Evolutionary conservation across 805 yeast species (phyloP), one percentile per base, ranked within the genome.

Genomic region (Pichia manshurica): DNA sequence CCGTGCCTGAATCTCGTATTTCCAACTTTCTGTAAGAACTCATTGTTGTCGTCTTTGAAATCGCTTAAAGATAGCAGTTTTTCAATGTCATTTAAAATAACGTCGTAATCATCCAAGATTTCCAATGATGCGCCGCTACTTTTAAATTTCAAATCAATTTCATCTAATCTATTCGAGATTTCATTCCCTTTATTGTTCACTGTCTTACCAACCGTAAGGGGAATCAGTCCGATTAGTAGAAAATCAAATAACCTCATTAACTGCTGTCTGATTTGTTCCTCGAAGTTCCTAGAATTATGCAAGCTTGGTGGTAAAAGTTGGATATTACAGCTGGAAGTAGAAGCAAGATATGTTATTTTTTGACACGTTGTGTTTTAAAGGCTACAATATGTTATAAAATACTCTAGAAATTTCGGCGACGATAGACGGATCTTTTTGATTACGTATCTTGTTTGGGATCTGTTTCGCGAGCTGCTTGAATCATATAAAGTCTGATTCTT

Each of bases 1-100:
- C 87, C 89, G 47, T 75, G 73, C 58, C 79, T 82, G 59, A 76
- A 81, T 51, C 74, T 71, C 1, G 81, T 62, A 52, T 74, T 76
- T 0, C 19, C 35, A 79, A 64, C 16, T 75, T 51, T 36, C 8
- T 23, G 21, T 13, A 38, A 52, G 10, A 42, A 20, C 23, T 31
- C 44, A 31, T 31, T 20, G 12, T 20, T 31, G 8, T 17, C 21
- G 17, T 20, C 37, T 7, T 31, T n/a, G 10, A 31, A 29, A 17
- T 32, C 22, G 15, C 13, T 17, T 4, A 4, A 17, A 20, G n/a
- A 6, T 3, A 38, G n/a, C 7, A 38, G 17, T 5, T 38, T 23
- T 13, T 38, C 48, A 32, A 22, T 17, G 39, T 3, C 51, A 40
- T 33, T 48, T 10, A 42, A 51, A 47, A 20, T 55, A 47, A 5